Conservation (phyloP, 768 basidiomycete species). For the Russula vinacea region DNA sequence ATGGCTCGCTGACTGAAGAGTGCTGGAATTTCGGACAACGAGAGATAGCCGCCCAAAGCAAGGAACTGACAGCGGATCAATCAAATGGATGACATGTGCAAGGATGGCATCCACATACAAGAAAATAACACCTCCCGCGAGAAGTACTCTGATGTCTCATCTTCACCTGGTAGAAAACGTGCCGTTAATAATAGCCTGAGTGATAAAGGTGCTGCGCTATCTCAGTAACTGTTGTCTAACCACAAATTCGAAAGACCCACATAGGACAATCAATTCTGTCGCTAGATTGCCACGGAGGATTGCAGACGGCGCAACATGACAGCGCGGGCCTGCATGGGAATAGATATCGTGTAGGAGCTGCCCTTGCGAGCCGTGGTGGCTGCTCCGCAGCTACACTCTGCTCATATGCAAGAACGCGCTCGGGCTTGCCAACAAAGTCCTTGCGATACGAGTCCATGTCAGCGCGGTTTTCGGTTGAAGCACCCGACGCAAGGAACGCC, state of each 20-base stretch:
- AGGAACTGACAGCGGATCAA: slow-evolving; percentile 39
- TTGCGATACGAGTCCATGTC: slow-evolving; percentile 48
- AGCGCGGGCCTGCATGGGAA: slow-evolving; percentile 40
- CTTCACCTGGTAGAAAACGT: slow-evolving; percentile 62
- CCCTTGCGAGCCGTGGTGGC: slow-evolving; percentile 43
- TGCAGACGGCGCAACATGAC: slow-evolving; percentile 39
- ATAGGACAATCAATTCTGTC: slow-evolving; percentile 35
- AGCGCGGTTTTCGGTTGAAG: slow-evolving; percentile 43
- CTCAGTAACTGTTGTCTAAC: background rate
- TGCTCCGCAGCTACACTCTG: slow-evolving; percentile 51
- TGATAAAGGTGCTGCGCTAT: slow-evolving; percentile 48
- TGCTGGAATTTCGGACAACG: slow-evolving; percentile 61
- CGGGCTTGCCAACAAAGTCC: slow-evolving; percentile 45
- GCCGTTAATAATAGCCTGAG: slow-evolving; percentile 56
- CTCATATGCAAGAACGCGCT: slow-evolving; percentile 45
- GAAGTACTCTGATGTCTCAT: slow-evolving; percentile 60
- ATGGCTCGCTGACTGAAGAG: slow-evolving; percentile 59
- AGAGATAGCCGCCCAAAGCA: slow-evolving; percentile 60
- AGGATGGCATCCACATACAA: slow-evolving; percentile 44
- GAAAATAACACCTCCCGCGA: slow-evolving; percentile 79
- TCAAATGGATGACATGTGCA: background rate
- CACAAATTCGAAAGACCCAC: slow-evolving; percentile 21
- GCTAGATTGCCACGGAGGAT: slow-evolving; percentile 37
- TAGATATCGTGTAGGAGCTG: slow-evolving; percentile 40
- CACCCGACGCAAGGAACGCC: slow-evolving; percentile 37